Evolutionary conservation across 2,329 filamentous ascomycete genomes (phyloP).

Genomic region (Xylaria hypoxylon): DNA sequence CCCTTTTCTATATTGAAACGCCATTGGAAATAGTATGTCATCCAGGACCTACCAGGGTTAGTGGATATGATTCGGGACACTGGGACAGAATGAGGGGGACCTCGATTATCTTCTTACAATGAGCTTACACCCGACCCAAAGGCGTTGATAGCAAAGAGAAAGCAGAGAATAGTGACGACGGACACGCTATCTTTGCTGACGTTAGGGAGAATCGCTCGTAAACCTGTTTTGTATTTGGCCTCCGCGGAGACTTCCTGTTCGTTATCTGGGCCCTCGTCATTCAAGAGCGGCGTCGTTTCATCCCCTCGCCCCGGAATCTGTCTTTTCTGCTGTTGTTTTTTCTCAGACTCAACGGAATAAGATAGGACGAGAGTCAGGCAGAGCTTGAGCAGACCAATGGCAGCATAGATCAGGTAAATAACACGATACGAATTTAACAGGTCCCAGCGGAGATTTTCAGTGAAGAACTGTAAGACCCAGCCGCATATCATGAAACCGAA

Average conservation of each 20-base stretch:
- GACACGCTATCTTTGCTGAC: slow-evolving; percentile 58
- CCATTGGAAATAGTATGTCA: slow-evolving; percentile 66
- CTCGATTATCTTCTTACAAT: slow-evolving; percentile 62
- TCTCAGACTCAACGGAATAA: slow-evolving; percentile 50
- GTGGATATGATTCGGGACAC: slow-evolving; percentile 29
- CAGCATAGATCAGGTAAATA: slow-evolving; percentile 69
- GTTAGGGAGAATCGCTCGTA: slow-evolving; percentile 60
- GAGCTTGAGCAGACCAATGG: slow-evolving; percentile 68
- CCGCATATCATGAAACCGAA: slow-evolving; percentile 68
- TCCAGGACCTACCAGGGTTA: slow-evolving; percentile 66
- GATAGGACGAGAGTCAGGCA: slow-evolving; percentile 62
- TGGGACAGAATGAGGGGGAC: slow-evolving; percentile 47
- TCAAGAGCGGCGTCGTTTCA: slow-evolving; percentile 44
- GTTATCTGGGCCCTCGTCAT: not conserved
- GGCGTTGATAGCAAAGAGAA: slow-evolving; percentile 58
- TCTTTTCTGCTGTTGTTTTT: slow-evolving; percentile 39
- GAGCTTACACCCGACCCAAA: slow-evolving; percentile 75
- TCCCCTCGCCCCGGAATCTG: slow-evolving; percentile 12
- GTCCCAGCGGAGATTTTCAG: slow-evolving; percentile 47
- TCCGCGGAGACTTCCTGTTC: slow-evolving; percentile 8
- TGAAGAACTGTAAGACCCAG: slow-evolving; percentile 67
- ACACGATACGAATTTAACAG: slow-evolving; percentile 43
- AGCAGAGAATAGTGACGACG: slow-evolving; percentile 70
- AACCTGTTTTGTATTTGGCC: slow-evolving; percentile 22
- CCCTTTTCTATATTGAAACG: slow-evolving; percentile 62